Base-by-base conservation (phyloP, 257 asterid species). In the Penstemon barbatus region DNA sequence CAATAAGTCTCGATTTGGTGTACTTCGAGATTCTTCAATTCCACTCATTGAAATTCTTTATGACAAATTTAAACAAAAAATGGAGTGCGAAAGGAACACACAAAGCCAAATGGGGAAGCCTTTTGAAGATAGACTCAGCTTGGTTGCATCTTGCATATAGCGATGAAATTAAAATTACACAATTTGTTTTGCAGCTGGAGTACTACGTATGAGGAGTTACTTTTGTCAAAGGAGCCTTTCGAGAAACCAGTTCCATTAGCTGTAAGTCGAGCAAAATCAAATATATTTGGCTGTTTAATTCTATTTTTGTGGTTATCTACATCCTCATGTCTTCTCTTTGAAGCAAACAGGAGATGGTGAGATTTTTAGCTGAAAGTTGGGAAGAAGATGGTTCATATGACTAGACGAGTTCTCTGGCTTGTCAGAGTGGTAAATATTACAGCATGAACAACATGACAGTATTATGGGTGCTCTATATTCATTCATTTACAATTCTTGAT, bases 161-260 rank as follows among this genome's bases (percentile, higher is more conserved):
- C 33, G 53, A 19, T 9, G 33, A 61, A 19, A 15, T 63, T 11
- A 45, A 5, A 18, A 36, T 64, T 39, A 12, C 7, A 49, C 38
- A 19, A 65, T 43, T 52, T 53, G 39, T 69, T 2, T 45, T 75
- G 79, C 40, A 75, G 80, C 49, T 51, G 37, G 61, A 69, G 50
- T 56, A 19, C 71, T 44, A 25, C 69, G 8, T 36, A 48, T 60
- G 54, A 25, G 61, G 73, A 44, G 33, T 57, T 65, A 12, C 63
- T 46, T 63, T 40, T 68, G 10, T 63, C 63, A 1, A 10, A 46
- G 36, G 54, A 70, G 19, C 19, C 56, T 38, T 60, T 70, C 13
- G 73, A 71, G 6, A 62, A 43, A 59, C 73, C 73, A 4, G 80
- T 71, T 53, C 80, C 80, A 37, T 66, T 76, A 45, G 69, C 80